Conservation (phyloP, 1,284 basidiomycete genomes). For the Laetiporus sulphureus region DNA sequence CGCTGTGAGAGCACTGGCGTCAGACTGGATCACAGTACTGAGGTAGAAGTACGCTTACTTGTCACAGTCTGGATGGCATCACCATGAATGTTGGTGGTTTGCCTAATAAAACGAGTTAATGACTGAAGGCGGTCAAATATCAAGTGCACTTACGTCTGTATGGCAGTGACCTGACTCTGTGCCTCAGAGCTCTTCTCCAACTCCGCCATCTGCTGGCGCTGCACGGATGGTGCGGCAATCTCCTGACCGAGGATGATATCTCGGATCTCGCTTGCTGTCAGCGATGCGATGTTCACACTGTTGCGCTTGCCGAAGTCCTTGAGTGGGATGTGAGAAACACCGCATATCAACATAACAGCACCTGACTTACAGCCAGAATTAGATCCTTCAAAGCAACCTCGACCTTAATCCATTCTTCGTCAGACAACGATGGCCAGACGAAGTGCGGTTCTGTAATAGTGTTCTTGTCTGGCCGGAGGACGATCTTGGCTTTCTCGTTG, state of each 20-base stretch:
- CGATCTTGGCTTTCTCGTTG: conserved; percentile 98
- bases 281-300: conserved; percentile 95
- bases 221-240: conserved; percentile 87
- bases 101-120: conserved; percentile 39
- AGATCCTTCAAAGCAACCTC: conserved; percentile 96
- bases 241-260: conserved; percentile 98
- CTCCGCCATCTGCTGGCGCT: conserved; percentile 99
- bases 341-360: conserved; percentile 9
- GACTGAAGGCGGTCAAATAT: too few relatives aligned
- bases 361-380: conserved; percentile 63
- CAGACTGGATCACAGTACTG: too few relatives aligned
- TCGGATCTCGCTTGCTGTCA: conserved; percentile 94
- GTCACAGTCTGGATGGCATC: conserved; percentile 96
- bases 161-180: conserved; percentile 91
- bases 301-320: conserved; percentile 98
- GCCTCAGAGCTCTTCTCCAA: conserved; percentile 95
- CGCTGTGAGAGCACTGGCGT: conserved; percentile 43
- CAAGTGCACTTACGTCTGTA: conserved; percentile 74
- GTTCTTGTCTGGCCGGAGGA: conserved; percentile 87
- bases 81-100: conserved; percentile 97
- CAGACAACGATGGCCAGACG: conserved; percentile 92
- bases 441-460: conserved; percentile 98
- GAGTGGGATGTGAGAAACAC: conserved; percentile 4
- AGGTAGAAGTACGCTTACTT: conserved; percentile 48
- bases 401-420: conserved; percentile 99